Conservation (phyloP, 176 grass and related monocot genomes). For the Oryza glumipatula region DNA sequence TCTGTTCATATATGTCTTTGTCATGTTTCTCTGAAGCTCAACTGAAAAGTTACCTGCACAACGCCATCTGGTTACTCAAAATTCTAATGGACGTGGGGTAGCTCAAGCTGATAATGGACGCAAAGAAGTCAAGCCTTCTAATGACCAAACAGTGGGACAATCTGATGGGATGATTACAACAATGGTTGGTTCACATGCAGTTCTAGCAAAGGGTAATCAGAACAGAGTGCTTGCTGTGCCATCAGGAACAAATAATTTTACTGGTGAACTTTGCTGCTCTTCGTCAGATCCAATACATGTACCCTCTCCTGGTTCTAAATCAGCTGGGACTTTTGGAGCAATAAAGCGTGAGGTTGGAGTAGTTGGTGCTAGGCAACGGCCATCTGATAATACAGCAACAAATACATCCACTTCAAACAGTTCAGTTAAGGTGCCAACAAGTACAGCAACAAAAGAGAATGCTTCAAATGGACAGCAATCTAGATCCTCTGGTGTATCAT, state of each 20-base stretch:
- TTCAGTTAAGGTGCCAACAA: conserved; percentile 26
- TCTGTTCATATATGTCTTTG: conserved; percentile 56
- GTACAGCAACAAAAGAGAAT: conserved; percentile 36
- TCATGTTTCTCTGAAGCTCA: conserved; percentile 62
- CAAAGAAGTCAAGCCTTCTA: conserved; percentile 42
- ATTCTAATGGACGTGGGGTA: conserved; percentile 40
- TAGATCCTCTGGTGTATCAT: conserved; percentile 25
- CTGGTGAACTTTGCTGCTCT: conserved; percentile 58
- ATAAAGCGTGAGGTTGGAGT: conserved; percentile 80
- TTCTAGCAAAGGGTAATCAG: conserved; percentile 33
- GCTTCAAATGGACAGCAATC: conserved; percentile 31
- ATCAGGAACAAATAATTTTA: conserved; percentile 51
- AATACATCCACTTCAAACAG: conserved; percentile 45
- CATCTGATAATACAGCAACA: conserved; percentile 43
- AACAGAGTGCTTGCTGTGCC: conserved; percentile 26
- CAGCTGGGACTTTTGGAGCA: conserved; percentile 64
- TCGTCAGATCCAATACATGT: conserved; percentile 81
- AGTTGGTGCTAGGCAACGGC: conserved; percentile 51
- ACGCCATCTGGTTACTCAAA: conserved; percentile 29
- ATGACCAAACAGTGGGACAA: conserved; percentile 32
- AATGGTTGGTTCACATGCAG: conserved; percentile 34
- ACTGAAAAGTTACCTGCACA: conserved; percentile 51
- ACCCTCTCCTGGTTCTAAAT: conserved; percentile 59
- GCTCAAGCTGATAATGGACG: conserved; percentile 33
- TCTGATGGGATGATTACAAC: conserved; percentile 11